A percentile compares a stretch with the other conserved stretches of the same genome.
These are phyloP conservation scores for Alternaria longipes DNA, from an alignment of 2,329 filamentous ascomycete genomes.

Conservation along the genomic window DNA sequence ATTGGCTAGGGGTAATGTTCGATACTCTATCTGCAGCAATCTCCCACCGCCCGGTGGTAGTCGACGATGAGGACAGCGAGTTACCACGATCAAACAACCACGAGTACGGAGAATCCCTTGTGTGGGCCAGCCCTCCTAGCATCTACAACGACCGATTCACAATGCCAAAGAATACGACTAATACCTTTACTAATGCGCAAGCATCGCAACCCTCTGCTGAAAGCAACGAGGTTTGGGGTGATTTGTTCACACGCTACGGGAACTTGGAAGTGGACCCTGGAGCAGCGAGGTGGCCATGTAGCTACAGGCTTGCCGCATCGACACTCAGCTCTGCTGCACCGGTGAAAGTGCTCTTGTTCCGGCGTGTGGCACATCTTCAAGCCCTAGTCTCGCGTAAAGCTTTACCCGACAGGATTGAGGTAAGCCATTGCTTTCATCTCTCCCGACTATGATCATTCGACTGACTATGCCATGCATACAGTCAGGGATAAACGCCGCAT, in stretches of 20 bases:
- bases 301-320: slow-evolving; percentile 14
- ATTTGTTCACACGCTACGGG: slow-evolving; percentile 12
- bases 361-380: slow-evolving; percentile 15
- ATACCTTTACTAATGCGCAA: background rate
- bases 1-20: slow-evolving; percentile 68
- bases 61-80: slow-evolving; percentile 58
- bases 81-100: slow-evolving; percentile 30
- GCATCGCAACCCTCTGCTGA: slow-evolving; percentile 55
- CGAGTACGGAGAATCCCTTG: background rate
- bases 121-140: background rate
- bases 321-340: slow-evolving; percentile 18
- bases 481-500: slow-evolving; percentile 57
- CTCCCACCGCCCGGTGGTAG: slow-evolving; percentile 57
- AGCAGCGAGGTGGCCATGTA: slow-evolving; percentile 16
- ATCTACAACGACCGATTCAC: slow-evolving; percentile 19
- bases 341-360: slow-evolving; percentile 14
- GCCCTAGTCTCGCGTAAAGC: slow-evolving; percentile 9
- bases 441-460: background rate
- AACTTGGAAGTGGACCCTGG: slow-evolving; percentile 1
- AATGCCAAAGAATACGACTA: background rate
- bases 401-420: slow-evolving; percentile 8
- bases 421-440: background rate
- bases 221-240: slow-evolving; percentile 12
- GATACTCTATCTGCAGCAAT: slow-evolving; percentile 66
- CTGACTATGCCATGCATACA: slow-evolving; percentile 57